phyloP scores from a whole-genome alignment of 805 yeast genomes.

The Candida morakotiae region DNA sequence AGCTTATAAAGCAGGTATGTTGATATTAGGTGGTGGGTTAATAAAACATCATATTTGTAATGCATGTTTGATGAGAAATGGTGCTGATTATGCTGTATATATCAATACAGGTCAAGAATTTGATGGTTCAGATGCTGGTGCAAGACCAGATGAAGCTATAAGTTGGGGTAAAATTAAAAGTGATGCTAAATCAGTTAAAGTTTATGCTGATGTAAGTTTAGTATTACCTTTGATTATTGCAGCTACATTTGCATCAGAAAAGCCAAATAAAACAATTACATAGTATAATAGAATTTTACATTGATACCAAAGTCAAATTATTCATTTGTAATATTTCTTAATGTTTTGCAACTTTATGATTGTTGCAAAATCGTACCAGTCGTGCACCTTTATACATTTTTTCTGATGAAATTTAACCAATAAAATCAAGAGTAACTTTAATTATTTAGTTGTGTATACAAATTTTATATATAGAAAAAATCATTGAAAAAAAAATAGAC shows the following conservation, averaged over 20 bases:
- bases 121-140: conserved; percentile 99
- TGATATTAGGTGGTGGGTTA: conserved; percentile 93
- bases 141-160: conserved; percentile 97
- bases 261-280: conserved; percentile 11
- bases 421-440: conserved; percentile 10
- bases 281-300: background rate
- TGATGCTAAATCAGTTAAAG: conserved; percentile 86
- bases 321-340: too few relatives aligned
- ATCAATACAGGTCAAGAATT: conserved; percentile 98
- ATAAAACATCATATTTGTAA: conserved; percentile 96
- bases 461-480: conserved; percentile 3
- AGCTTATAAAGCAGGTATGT: conserved; percentile 92
- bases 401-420: conserved; percentile 8
- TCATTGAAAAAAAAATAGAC: conserved; percentile 2
- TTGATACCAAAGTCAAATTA: too few relatives aligned
- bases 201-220: conserved; percentile 90
- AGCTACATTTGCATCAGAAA: conserved; percentile 81
- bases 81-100: conserved; percentile 96
- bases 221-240: conserved; percentile 97
- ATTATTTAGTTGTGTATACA: conserved; percentile 5
- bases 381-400: background rate
- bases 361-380: background rate
- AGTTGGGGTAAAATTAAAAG: conserved; percentile 99
- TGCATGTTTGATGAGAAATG: conserved; percentile 98
- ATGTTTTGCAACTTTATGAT: conserved; percentile 1